phyloP scores from a whole-genome alignment of 2,329 filamentous ascomycete species.

The Coniella lustricola region DNA sequence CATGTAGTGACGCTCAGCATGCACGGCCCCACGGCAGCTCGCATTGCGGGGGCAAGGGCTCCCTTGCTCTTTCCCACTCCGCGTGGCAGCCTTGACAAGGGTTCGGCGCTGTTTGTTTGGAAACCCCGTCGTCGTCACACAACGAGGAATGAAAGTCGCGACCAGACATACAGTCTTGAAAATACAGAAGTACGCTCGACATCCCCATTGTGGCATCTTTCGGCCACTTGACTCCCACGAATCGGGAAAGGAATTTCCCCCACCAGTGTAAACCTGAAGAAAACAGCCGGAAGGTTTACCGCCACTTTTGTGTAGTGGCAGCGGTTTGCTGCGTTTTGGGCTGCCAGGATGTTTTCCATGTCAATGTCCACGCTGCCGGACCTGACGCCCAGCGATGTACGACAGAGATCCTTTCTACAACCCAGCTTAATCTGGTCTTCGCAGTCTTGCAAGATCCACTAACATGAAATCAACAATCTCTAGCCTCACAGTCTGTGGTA shows the following conservation, averaged over 20 bases:
- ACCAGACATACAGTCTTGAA: too few relatives aligned
- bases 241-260: too few relatives aligned
- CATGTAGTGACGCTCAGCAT: background rate
- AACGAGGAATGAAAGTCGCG: too few relatives aligned
- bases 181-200: too few relatives aligned
- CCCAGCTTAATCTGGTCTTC: background rate
- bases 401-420: constrained; percentile 21
- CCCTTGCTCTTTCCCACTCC: background rate
- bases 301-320: background rate
- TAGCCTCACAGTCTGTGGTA: constrained; percentile 72
- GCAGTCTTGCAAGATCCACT: constrained; percentile 13
- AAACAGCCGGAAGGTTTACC: too few relatives aligned
- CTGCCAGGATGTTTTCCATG: constrained; percentile 48
- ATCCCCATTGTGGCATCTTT: too few relatives aligned
- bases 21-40: background rate
- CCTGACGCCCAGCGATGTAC: constrained; percentile 63
- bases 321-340: background rate
- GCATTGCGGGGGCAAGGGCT: constrained; percentile 1
- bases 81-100: background rate
- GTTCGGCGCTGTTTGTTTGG: background rate
- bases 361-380: constrained; percentile 57
- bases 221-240: too few relatives aligned
- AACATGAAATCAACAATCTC: too few relatives aligned
- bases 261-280: too few relatives aligned
- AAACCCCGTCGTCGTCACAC: too few relatives aligned